phyloP scores from a whole-genome alignment of 129 eudicot species.

The Sambucus nigra region DNA sequence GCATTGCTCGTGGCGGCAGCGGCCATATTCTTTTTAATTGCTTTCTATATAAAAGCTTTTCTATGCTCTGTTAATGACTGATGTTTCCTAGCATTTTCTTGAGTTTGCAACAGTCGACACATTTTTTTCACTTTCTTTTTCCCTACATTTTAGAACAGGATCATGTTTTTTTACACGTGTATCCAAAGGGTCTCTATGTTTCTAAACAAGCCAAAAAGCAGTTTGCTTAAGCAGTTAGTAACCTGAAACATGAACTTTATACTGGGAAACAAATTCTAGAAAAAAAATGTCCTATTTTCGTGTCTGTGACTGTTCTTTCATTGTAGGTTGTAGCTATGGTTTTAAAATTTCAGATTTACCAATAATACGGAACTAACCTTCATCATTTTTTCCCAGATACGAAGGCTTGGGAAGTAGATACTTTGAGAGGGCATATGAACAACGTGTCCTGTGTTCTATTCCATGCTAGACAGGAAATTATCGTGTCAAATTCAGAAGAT shows the following conservation, averaged over 20 bases:
- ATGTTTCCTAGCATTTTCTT: no score
- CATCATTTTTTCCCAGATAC: conserved; percentile 35
- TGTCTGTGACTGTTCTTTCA: not conserved
- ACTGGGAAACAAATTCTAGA: not conserved
- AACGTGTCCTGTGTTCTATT: conserved; percentile 69
- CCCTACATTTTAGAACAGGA: no score
- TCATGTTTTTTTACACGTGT: no score
- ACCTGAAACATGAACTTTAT: not conserved
- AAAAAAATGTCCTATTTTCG: not conserved
- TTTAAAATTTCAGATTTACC: not conserved
- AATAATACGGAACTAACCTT: not conserved
- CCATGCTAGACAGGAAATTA: conserved; percentile 51
- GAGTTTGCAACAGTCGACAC: no score
- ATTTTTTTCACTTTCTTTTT: no score
- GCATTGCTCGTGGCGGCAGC: not conserved
- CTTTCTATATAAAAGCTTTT: not conserved
- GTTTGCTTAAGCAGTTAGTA: not conserved
- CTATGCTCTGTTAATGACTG: no score
- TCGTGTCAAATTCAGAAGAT: conserved; percentile 62
- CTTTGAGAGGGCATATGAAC: conserved; percentile 78
- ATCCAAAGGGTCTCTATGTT: not conserved
- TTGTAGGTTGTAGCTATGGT: not conserved
- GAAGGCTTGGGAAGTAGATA: conserved; percentile 87
- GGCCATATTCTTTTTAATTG: not conserved
- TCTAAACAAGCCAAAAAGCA: not conserved